Conservation (phyloP, 148 eudicot species). For the Selenicereus undatus region DNA sequence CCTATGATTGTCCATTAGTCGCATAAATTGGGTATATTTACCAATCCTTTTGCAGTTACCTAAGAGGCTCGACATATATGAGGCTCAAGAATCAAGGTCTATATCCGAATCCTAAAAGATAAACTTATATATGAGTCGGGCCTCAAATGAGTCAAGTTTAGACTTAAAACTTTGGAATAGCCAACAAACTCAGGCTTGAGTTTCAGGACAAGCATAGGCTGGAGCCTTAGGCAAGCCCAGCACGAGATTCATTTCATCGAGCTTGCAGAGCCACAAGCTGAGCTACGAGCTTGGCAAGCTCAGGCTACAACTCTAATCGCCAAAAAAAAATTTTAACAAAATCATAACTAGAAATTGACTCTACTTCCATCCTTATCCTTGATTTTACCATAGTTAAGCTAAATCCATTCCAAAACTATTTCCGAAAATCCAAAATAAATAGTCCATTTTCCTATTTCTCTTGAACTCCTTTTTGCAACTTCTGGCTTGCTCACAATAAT, state of each 20-base stretch:
- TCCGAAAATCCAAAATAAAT: neutral
- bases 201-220: no score
- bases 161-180: no score
- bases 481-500: neutral
- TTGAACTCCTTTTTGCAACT: neutral
- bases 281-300: neutral
- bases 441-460: neutral
- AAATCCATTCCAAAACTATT: neutral
- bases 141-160: no score
- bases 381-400: neutral
- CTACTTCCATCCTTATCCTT: neutral
- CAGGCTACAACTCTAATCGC: neutral
- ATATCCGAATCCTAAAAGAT: no score
- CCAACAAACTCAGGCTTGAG: no score
- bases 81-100: no score
- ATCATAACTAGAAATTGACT: neutral
- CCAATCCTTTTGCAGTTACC: no score
- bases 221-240: no score
- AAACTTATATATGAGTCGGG: no score
- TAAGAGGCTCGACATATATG: no score
- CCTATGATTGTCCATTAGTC: no score
- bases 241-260: neutral
- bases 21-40: no score
- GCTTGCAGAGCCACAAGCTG: neutral
- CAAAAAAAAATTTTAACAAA: neutral